Evolutionary conservation across 73 alveolate genomes (phyloP).

Genomic region (Tetrahymena thermophila): DNA sequence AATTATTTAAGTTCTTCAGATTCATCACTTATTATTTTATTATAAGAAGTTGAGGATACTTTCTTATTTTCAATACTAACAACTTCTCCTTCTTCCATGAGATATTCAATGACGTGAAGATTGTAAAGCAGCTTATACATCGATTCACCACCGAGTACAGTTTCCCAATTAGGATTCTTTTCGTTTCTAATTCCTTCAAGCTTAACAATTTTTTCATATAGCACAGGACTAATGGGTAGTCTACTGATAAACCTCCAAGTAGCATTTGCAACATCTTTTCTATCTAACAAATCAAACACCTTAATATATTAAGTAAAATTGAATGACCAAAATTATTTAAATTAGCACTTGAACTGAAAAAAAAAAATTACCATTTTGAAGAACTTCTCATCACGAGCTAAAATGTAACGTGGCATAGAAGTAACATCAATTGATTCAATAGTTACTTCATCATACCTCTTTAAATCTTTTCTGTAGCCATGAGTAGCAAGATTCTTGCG

Average conservation of each 20-base stretch:
- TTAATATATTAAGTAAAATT: background rate
- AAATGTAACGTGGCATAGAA: constrained; percentile 62
- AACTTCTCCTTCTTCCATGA: constrained; percentile 51
- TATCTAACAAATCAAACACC: constrained; percentile 18
- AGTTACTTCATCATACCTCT: constrained; percentile 37
- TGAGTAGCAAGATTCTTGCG: constrained; percentile 65
- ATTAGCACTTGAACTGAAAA: constrained; percentile 13
- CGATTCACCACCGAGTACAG: constrained; percentile 39
- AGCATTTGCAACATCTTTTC: constrained; percentile 46
- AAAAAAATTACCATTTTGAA: constrained; percentile 47
- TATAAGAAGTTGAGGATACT: background rate
- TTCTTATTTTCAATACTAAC: constrained; percentile 3
- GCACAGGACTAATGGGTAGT: constrained; percentile 61
- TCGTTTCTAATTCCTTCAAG: constrained; percentile 6
- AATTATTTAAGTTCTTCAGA: background rate
- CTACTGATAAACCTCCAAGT: constrained; percentile 52
- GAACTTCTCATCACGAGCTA: constrained; percentile 53
- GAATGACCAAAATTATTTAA: background rate
- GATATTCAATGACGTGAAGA: constrained; percentile 58
- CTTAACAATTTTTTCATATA: constrained; percentile 23
- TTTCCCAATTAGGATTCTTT: constrained; percentile 46
- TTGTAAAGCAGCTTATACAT: constrained; percentile 60
- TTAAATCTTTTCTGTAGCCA: constrained; percentile 61
- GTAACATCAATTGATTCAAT: constrained; percentile 26
- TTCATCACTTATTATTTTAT: background rate